Evolutionary conservation across 331 rosid species (phyloP).

Genomic region (Spiraea crenata): DNA sequence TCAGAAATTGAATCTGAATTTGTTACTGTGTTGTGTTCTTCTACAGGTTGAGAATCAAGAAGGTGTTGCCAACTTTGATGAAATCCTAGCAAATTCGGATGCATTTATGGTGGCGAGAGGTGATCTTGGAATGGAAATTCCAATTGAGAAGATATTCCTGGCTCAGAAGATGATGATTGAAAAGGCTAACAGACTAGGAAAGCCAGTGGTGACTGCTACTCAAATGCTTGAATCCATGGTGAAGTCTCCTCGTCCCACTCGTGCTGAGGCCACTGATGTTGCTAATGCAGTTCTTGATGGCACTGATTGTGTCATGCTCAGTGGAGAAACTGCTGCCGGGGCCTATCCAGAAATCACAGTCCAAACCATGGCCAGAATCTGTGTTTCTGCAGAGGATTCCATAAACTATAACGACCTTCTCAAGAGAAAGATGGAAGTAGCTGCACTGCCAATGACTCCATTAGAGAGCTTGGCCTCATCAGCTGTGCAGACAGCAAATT

Average conservation of each 20-base stretch:
- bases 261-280: constrained; percentile 56
- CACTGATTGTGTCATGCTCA: constrained; percentile 95
- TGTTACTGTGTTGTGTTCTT: not conserved
- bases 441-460: constrained; percentile 87
- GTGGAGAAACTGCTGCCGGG: constrained; percentile 97
- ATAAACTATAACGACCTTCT: constrained; percentile 67
- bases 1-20: not conserved
- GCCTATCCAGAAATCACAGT: constrained; percentile 93
- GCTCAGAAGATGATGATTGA: constrained; percentile 93
- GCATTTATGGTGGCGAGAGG: constrained; percentile 97
- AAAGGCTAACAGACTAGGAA: constrained; percentile 90
- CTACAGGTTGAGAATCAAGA: constrained; percentile 83
- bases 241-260: constrained; percentile 68
- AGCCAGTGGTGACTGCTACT: constrained; percentile 94
- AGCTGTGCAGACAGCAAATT: constrained; percentile 76
- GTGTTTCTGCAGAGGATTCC: constrained; percentile 83
- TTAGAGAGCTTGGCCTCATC: constrained; percentile 90
- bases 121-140: constrained; percentile 97
- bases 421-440: constrained; percentile 73
- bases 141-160: constrained; percentile 85
- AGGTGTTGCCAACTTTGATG: constrained; percentile 90
- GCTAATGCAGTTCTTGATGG: constrained; percentile 57
- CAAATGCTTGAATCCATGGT: constrained; percentile 97
- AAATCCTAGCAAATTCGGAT: constrained; percentile 80
- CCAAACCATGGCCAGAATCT: constrained; percentile 83